These are phyloP conservation scores for Mucor velutinosus DNA, from an alignment of 371 early-diverging fungal genomes.

Conservation along the genomic window DNA sequence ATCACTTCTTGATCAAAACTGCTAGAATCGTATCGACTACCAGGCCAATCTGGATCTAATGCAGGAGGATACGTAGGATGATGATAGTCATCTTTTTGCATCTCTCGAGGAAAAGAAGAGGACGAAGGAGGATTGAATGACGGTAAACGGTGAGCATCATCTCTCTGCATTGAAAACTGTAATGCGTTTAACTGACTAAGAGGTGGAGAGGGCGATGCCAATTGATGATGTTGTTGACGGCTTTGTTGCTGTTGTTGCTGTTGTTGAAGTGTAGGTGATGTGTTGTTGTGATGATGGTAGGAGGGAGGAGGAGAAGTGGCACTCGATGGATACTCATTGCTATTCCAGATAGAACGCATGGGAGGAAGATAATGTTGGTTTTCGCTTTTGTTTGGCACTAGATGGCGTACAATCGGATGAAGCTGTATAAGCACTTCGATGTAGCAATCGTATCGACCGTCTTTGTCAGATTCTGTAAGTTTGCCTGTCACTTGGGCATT, in stretches of 20 bases:
- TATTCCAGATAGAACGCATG: conserved; percentile 20
- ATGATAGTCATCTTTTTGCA: not conserved
- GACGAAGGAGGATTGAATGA: not conserved
- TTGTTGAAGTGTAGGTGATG: conserved; percentile 1
- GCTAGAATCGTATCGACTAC: conserved; percentile 22
- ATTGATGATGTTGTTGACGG: not conserved
- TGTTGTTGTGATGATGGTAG: not conserved
- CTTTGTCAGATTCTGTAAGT: conserved; percentile 3
- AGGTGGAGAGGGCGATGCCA: not conserved
- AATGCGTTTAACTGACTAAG: conserved; percentile 1
- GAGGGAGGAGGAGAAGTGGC: conserved; percentile 1
- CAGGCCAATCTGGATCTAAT: conserved; percentile 24
- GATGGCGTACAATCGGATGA: conserved; percentile 21
- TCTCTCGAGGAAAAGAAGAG: conserved; percentile 6
- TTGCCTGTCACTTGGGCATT: conserved; percentile 26
- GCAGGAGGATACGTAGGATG: conserved; percentile 11
- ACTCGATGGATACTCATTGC: not conserved
- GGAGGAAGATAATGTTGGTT: conserved; percentile 19
- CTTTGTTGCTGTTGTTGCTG: not conserved
- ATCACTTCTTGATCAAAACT: conserved; percentile 15
- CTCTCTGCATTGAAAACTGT: not conserved
- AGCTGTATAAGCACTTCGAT: conserved; percentile 39
- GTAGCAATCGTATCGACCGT: conserved; percentile 15
- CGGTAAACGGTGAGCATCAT: conserved; percentile 14
- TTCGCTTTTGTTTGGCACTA: not conserved